Evolutionary conservation across 306 rosid species (phyloP), one percentile per base, ranked within the genome.

Genomic region (Cicer yamashitae): DNA sequence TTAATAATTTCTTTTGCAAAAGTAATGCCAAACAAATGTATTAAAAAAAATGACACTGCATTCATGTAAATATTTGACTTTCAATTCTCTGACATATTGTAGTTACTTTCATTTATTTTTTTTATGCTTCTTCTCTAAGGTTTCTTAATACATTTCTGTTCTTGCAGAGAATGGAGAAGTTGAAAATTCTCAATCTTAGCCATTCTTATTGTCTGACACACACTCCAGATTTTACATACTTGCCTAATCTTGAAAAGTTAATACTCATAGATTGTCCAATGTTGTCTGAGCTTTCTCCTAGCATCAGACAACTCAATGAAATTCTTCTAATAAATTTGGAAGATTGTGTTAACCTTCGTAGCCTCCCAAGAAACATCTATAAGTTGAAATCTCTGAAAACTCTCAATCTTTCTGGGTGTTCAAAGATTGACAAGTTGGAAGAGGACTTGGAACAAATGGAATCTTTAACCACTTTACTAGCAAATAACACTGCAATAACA

Each of bases 231-330:
- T 87, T 84, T 10, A 77, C 82, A 14, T 22, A 47, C 5, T 4
- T 84, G 34, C 91, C 87, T 0, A 84, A 82, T 67, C 84, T 87
- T 34, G 71, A 76, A 67, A 65, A 71, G 39, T 57, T 87, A 17
- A 14, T 77, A 14, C 85, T 82, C n/a, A 52, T 10, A 30, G 74
- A 79, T 37, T 84, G 88, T 53, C 51, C 64, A 41, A 25, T 72
- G 1, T 48, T 88, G 72, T 51, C 10, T 1, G 1, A 34, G 48
- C 40, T 72, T 58, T 59, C 77, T 40, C 6, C 43, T 5, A 62
- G 79, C 2, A 73, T 87, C 46, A 84, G 80, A 25, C 0, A 22
- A 58, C 81, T 79, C 6, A 6, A 3, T 0, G 22, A 18, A 10
- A 34, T 87, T 15, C 56, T 77, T 47, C 5, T 67, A 1, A 13